Percentiles rank a stretch among this genome's conserved stretches.
These are phyloP conservation scores for Entomortierella chlamydospora DNA, from an alignment of 192 early-diverging fungal genomes.

Conservation along the genomic window DNA sequence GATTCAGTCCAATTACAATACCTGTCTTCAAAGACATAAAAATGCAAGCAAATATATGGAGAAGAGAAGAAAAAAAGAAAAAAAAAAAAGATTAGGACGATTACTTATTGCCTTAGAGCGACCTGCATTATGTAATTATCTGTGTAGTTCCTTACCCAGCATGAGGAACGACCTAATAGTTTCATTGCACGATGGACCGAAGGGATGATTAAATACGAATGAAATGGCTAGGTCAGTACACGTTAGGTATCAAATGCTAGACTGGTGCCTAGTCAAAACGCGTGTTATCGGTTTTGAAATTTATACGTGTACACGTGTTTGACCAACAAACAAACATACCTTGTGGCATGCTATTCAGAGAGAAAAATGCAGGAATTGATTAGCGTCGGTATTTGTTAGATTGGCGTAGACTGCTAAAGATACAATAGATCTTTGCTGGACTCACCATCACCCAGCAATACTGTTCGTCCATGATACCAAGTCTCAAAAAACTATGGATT, in stretches of 20 bases:
- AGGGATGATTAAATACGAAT: conserved; percentile 1
- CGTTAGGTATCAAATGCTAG: neutral
- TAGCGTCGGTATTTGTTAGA: too few species aligned
- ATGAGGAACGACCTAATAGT: conserved; percentile 44
- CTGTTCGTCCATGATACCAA: conserved; percentile 35
- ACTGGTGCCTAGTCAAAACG: neutral
- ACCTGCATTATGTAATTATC: too few species aligned
- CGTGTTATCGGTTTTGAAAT: neutral
- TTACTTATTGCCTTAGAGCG: too few species aligned
- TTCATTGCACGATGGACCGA: conserved; percentile 1
- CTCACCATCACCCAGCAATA: conserved; percentile 50
- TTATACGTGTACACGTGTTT: neutral
- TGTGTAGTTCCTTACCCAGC: conserved; percentile 30
- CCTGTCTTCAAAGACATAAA: too few species aligned
- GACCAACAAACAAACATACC: conserved; percentile 9
- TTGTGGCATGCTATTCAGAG: conserved; percentile 35
- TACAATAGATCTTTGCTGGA: too few species aligned
- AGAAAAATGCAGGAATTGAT: neutral
- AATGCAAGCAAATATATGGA: too few species aligned
- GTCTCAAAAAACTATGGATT: conserved; percentile 35
- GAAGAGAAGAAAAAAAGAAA: too few species aligned
- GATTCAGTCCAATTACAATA: too few species aligned
- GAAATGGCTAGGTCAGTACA: conserved; percentile 7
- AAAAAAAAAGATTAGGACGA: too few species aligned
- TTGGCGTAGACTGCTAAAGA: too few species aligned